Evolutionary conservation across 2,329 filamentous ascomycete genomes (phyloP), one percentile per base, ranked within the genome.

Genomic region (Trichoderma sp.): DNA sequence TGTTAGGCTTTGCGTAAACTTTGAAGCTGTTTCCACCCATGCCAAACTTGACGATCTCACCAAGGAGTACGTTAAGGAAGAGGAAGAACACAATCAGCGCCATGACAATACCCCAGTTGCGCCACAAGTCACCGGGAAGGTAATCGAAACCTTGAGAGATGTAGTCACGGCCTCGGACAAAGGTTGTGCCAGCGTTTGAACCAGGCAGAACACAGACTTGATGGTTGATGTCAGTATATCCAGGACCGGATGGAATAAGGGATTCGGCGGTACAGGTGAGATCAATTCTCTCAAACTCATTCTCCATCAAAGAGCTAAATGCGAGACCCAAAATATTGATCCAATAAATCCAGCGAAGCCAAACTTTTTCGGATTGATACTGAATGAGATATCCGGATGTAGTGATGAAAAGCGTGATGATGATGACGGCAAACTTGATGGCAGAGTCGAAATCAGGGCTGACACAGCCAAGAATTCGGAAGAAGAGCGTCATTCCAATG

Each of bases 321-420:
- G 91, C 90, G 2, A 97, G 88, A 63, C 93, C 94, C 0, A 95
- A 85, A 0, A 92, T 88, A 76, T 95, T 95, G 82, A 95, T 86
- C 86, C 92, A 96, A 84, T 91, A 94, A 76, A 96, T 91, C 94
- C 94, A 97, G 21, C 93, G 87, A 6, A 95, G 82, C 92, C 94
- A 96, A 4, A 92, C 91, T 79, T 95, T 92, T 79, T 94, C 90
- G 2, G 87, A 90, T 67, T 92, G 89, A 82, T 93, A 95, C 81
- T 95, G 94, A 76, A 97, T 96, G 59, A 97, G 85, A 83, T 97
- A 97, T 4, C 95, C 95, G 1, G 92, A 93, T 0, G 94, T 97
- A 24, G 95, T 87, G 31, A 97, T 91, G 79, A 95, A 94, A n/a
- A 95, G 85, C 0, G 93, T 95, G 78, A 97, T 95, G 71, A 95